Base-by-base conservation (phyloP, 768 basidiomycete genomes). In the Mycena albidolilacea region DNA sequence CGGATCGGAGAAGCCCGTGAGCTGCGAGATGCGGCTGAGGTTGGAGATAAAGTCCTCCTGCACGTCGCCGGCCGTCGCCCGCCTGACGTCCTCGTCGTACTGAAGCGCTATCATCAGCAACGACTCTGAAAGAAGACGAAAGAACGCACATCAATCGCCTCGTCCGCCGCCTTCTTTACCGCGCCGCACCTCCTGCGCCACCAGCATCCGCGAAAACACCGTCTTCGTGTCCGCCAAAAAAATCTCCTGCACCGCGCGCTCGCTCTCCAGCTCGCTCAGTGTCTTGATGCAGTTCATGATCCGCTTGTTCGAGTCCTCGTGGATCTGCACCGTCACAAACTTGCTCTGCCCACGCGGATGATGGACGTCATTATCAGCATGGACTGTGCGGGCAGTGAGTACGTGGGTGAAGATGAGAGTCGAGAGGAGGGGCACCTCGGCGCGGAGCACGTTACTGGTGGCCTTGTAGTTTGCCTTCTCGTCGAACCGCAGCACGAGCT, bases 291-390 rank as follows among this genome's bases (percentile, higher is more conserved):
- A 99, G 81, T 93, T 95, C 88, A 98, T 90, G 82, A 99, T 96
- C 35, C 98, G 92, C 82, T 99, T 97, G 76, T 91, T 93, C 7
- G 96, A 97, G 81, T 99, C 98, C 81, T 99, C 98, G 84, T 99
- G 98, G 75, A 99, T 99, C n/a, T 95, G 94, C 1, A 92, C 93
- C 0, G 95, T 91, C 55, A 93, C 94, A 76, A 97, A 97, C 80
- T 97, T 97, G 66, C 96, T 97, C 84, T 99, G 97, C 46, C 98
- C 67, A 98, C 95, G 60, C 98, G 96, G 79, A 99, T 95, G 80
- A 97, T 88, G 10, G 97, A 98, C 1, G 97, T 93, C 98, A 99
- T 98, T 80, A 99, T 96, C 66, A 99, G 88, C 95, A 99, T 98
- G 7, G 95, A 77, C 17, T 72, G 21, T 44, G 52, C n/a, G 65